phyloP scores from a whole-genome alignment of 2,329 filamentous ascomycete genomes.

The Akanthomyces uredinophilus region DNA sequence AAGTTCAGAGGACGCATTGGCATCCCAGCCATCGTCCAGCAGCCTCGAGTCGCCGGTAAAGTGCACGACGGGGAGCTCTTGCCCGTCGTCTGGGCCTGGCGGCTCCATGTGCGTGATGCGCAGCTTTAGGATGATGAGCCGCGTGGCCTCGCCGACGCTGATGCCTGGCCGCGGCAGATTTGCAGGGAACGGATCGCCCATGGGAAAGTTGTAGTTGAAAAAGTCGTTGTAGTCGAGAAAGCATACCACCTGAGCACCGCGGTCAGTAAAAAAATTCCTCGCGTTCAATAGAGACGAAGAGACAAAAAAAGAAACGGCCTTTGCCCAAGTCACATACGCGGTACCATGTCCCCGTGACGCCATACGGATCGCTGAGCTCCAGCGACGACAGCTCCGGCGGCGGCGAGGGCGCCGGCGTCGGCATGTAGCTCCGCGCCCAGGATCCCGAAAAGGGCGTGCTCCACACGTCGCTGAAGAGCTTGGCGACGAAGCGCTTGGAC shows the following conservation, averaged over 20 bases:
- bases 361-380: slow-evolving; percentile 62
- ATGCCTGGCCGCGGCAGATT: slow-evolving; percentile 48
- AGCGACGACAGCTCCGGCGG: slow-evolving; percentile 36
- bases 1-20: slow-evolving; percentile 62
- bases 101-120: slow-evolving; percentile 55
- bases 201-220: slow-evolving; percentile 65
- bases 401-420: slow-evolving; percentile 20
- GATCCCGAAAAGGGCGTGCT: slow-evolving; percentile 50
- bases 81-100: slow-evolving; percentile 53
- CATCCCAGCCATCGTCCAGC: slow-evolving; percentile 60
- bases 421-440: slow-evolving; percentile 45
- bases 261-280: too few relatives aligned
- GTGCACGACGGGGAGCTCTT: slow-evolving; percentile 58
- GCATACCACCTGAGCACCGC: slow-evolving; percentile 33
- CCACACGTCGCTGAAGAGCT: slow-evolving; percentile 50
- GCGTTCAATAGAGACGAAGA: too few relatives aligned
- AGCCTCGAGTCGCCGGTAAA: slow-evolving; percentile 60
- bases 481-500: slow-evolving; percentile 40
- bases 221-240: slow-evolving; percentile 67
- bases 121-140: slow-evolving; percentile 65
- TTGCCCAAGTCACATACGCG: slow-evolving; percentile 45
- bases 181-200: slow-evolving; percentile 33
- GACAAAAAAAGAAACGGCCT: too few relatives aligned
- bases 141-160: slow-evolving; percentile 59
- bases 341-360: slow-evolving; percentile 65